Evolutionary conservation across 2,329 filamentous ascomycete genomes (phyloP).

Genomic region (Calonectria fujianensis): DNA sequence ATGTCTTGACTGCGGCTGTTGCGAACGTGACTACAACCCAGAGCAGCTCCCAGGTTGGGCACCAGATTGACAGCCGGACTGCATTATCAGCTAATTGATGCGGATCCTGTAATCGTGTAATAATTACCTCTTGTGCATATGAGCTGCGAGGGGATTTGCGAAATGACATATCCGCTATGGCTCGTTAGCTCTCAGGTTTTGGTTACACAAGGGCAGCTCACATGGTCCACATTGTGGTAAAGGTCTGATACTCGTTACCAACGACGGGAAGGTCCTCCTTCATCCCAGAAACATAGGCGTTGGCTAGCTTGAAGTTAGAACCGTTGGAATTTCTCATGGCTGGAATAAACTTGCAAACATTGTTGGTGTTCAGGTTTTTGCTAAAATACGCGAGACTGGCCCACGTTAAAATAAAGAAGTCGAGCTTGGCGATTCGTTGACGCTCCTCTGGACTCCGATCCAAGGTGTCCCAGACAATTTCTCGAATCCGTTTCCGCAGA

Average conservation of each 20-base stretch:
- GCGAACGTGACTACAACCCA: constrained; percentile 15
- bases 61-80: constrained; percentile 13
- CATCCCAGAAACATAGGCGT: constrained; percentile 15
- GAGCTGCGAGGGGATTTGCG: constrained; percentile 6
- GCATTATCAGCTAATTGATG: neutral
- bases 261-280: constrained; percentile 15
- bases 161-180: constrained; percentile 13
- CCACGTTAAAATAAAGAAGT: constrained; percentile 16
- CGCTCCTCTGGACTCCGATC: constrained; percentile 10
- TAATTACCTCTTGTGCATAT: constrained; percentile 15
- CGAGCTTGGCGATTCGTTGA: constrained; percentile 22
- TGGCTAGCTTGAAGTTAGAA: neutral
- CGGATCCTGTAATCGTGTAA: neutral
- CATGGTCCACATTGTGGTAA: constrained; percentile 23
- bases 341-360: constrained; percentile 8
- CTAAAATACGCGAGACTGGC: constrained; percentile 14
- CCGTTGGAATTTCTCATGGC: too few relatives aligned
- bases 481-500: neutral
- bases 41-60: constrained; percentile 11
- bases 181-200: neutral
- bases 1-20: constrained; percentile 12
- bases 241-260: constrained; percentile 20
- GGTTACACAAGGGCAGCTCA: neutral
- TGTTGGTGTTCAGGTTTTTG: constrained; percentile 24
- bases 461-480: constrained; percentile 5